phyloP scores from a whole-genome alignment of 345 rosid species.

The Populus euphratica region DNA sequence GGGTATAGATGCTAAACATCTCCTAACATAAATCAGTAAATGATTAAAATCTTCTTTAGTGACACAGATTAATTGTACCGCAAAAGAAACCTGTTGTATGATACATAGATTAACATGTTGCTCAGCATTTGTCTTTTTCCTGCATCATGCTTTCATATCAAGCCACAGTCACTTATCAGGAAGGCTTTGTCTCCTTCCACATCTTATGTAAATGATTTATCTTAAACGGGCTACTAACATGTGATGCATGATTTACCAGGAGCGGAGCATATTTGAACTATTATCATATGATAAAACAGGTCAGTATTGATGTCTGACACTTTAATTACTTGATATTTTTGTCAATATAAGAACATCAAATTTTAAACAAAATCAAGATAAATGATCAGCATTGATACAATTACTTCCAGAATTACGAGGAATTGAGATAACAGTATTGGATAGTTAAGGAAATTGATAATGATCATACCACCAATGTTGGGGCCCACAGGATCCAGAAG shows the following conservation, averaged over 20 bases:
- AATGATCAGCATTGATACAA: neutral
- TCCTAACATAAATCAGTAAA: neutral
- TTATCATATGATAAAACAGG: neutral
- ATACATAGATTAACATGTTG: neutral
- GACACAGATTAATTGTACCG: neutral
- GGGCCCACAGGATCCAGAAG: conserved; percentile 97
- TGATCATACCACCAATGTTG: conserved; percentile 75
- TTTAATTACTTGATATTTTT: too few species aligned
- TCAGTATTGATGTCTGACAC: too few species aligned
- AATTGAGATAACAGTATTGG: conserved; percentile 4
- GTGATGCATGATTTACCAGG: neutral
- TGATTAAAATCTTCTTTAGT: neutral
- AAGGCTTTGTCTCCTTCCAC: too few species aligned
- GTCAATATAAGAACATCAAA: neutral
- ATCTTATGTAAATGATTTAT: neutral
- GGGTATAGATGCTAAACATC: neutral
- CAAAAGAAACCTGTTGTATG: too few species aligned
- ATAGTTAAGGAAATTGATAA: conserved; percentile 6
- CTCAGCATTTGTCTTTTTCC: neutral
- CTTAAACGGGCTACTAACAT: neutral
- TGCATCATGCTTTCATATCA: neutral
- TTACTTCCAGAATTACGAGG: neutral
- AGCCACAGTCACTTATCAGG: neutral
- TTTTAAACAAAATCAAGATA: conserved; percentile 3
- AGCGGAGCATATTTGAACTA: neutral